Evolutionary conservation across 1,284 basidiomycete genomes (phyloP), one percentile per base, ranked within the genome.

Genomic region (Rhodotorula sp.): DNA sequence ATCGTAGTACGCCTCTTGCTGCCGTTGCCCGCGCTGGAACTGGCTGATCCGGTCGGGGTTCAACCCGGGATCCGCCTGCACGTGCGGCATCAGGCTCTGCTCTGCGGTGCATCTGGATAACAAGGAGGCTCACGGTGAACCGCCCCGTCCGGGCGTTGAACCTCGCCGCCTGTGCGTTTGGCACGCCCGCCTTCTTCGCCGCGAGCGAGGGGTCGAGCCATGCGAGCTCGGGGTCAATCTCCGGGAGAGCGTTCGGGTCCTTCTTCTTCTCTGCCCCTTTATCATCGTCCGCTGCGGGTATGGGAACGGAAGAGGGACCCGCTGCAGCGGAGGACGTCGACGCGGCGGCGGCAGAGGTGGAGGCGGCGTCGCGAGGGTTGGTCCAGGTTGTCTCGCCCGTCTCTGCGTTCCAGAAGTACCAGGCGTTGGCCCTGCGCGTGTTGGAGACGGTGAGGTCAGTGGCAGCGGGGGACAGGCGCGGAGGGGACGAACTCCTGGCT

Each of bases 221-320:
- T 8, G 76, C 77, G 29, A 79, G 66, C 21, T 79, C 78, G 8
- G 78, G 78, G 55, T 79, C 78, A 53, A 79, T 78, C 21, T 69
- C 74, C 17, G 74, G 75, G 8, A 69, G 62, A 21, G 64, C 68
- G 44, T 58, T 54, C 25, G 32, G 21, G 9, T 36, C 27, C 39
- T 39, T 39, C 39, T 39, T 15, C 39, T 39, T 39, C 39, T 39
- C 39, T 39, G 39, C 39, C 25, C 27, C 50, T 1, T 29, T 1
- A 17, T 12, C 57, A 37, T 12, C 44, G 51, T 58, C 67, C 32
- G 34, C 66, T 32, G 29, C 32, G 29, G 34, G n/a, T 25, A 41
- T 36, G 56, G 50, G 25, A 25, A 50, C 27, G 29, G 34, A 15
- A 15, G 61, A 27, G 51, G 37, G 25, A 39, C 53, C 29, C 1